phyloP scores from a whole-genome alignment of 208 protist species.

The Leptomonas seymouri region DNA sequence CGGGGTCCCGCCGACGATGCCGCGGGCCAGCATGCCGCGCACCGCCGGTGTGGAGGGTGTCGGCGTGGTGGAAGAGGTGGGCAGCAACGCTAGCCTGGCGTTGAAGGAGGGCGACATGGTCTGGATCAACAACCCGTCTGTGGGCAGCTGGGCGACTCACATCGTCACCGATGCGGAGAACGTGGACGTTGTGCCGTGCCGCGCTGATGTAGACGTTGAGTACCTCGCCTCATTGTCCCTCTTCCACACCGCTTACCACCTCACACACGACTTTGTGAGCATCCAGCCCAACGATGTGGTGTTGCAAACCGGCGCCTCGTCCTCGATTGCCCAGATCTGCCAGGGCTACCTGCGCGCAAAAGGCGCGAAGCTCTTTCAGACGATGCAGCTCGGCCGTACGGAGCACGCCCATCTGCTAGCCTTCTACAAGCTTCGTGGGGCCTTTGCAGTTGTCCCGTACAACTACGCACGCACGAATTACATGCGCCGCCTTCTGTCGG shows the following conservation, averaged over 20 bases:
- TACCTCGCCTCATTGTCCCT: conserved; percentile 94
- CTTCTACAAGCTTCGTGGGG: conserved; percentile 87
- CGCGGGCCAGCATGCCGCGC: conserved; percentile 33
- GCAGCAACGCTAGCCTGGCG: conserved; percentile 56
- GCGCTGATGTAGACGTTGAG: conserved; percentile 92
- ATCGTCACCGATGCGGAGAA: conserved; percentile 86
- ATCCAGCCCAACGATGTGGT: conserved; percentile 91
- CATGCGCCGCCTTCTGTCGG: conserved; percentile 91
- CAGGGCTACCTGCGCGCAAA: conserved; percentile 85
- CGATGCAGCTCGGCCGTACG: conserved; percentile 90
- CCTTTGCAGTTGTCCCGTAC: conserved; percentile 87
- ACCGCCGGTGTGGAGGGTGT: conserved; percentile 96
- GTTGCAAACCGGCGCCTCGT: conserved; percentile 87
- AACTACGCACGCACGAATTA: conserved; percentile 88
- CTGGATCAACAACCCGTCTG: conserved; percentile 87
- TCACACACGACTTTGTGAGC: conserved; percentile 95
- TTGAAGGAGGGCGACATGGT: conserved; percentile 94
- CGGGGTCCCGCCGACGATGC: conserved; percentile 49
- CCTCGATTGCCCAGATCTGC: conserved; percentile 87
- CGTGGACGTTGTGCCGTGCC: conserved; percentile 88
- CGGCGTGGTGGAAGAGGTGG: conserved; percentile 95
- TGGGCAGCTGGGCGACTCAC: conserved; percentile 93
- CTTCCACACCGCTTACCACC: conserved; percentile 96
- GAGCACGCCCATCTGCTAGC: conserved; percentile 82
- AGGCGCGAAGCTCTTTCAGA: conserved; percentile 89